A percentile compares a stretch with the other conserved stretches of the same genome.
These are phyloP conservation scores for Pseudogymnoascus destructans DNA, from an alignment of 2,329 filamentous ascomycete genomes.

Conservation along the genomic window DNA sequence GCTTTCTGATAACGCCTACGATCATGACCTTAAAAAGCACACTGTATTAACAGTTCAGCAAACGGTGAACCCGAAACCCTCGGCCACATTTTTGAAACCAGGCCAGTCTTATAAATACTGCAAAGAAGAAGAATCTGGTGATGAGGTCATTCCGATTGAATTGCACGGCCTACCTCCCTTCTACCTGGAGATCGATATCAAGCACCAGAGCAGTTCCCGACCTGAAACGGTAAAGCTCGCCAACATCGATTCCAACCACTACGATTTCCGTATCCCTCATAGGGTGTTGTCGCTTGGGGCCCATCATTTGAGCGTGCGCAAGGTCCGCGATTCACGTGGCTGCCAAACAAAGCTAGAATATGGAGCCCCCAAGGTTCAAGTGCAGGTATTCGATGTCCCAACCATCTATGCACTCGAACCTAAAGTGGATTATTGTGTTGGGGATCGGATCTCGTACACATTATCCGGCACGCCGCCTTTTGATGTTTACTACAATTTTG, in stretches of 20 bases:
- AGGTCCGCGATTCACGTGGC: slow-evolving; percentile 74
- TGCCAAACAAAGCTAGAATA: slow-evolving; percentile 68
- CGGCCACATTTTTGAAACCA: slow-evolving; percentile 68
- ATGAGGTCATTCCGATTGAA: slow-evolving; percentile 78
- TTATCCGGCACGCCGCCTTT: slow-evolving; percentile 86
- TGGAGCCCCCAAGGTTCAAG: slow-evolving; percentile 65
- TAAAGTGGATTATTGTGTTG: slow-evolving; percentile 82
- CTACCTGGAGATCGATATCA: slow-evolving; percentile 81
- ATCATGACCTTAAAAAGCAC: slow-evolving; percentile 53
- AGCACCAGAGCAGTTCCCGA: slow-evolving; percentile 69
- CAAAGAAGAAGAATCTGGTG: slow-evolving; percentile 65
- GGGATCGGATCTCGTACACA: slow-evolving; percentile 85
- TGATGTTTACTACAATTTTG: slow-evolving; percentile 83
- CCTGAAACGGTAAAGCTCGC: slow-evolving; percentile 73
- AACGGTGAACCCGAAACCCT: slow-evolving; percentile 70
- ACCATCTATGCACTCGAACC: slow-evolving; percentile 80
- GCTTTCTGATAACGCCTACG: slow-evolving; percentile 76
- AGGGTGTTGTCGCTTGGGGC: slow-evolving; percentile 76
- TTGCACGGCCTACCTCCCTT: slow-evolving; percentile 80
- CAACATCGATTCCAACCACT: slow-evolving; percentile 60
- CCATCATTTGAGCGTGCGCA: slow-evolving; percentile 77
- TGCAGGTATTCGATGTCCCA: slow-evolving; percentile 86
- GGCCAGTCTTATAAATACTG: slow-evolving; percentile 95
- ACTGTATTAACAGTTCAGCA: slow-evolving; percentile 62
- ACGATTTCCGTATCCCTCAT: slow-evolving; percentile 74